phyloP scores from a whole-genome alignment of 768 basidiomycete genomes.

The Podaxis carcinomalis region DNA sequence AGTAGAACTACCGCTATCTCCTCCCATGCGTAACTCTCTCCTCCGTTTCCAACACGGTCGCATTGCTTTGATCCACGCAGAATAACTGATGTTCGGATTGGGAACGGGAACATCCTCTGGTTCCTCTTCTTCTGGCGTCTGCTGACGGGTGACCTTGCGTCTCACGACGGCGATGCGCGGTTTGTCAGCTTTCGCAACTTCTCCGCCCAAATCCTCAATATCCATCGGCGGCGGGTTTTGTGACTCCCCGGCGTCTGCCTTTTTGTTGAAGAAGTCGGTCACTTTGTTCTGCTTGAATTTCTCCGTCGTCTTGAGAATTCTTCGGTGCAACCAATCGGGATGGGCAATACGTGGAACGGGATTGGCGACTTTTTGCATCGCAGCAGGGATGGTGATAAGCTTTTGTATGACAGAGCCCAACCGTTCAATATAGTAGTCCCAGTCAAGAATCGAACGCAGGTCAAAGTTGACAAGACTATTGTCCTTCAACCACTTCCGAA shows the following conservation, averaged over 20 bases:
- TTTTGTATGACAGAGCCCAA: constrained; percentile 98
- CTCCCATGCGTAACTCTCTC: constrained; percentile 43
- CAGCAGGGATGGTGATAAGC: constrained; percentile 97
- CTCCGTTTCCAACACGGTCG: constrained; percentile 71
- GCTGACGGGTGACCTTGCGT: constrained; percentile 24
- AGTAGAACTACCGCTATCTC: constrained; percentile 29
- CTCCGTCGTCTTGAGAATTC: constrained; percentile 86
- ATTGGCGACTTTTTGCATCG: constrained; percentile 95
- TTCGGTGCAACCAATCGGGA: constrained; percentile 94
- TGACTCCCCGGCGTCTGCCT: constrained; percentile 25
- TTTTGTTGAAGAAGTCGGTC: constrained; percentile 83
- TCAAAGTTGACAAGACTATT: constrained; percentile 85
- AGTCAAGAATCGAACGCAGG: constrained; percentile 90
- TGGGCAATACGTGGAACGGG: constrained; percentile 95
- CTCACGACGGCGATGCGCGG: constrained; percentile 11
- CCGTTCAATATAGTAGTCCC: constrained; percentile 98
- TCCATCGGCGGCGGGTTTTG: constrained; percentile 37
- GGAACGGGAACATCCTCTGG: constrained; percentile 46
- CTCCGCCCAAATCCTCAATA: constrained; percentile 59
- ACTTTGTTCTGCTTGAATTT: constrained; percentile 98
- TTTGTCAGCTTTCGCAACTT: constrained; percentile 37
- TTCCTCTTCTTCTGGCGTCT: constrained; percentile 39
- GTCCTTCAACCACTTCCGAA: constrained; percentile 97
- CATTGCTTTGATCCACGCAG: constrained; percentile 74
- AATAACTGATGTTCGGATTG: constrained; percentile 61